Base-by-base conservation (phyloP, 345 rosid species). In the Aquilaria yunnanensis region DNA sequence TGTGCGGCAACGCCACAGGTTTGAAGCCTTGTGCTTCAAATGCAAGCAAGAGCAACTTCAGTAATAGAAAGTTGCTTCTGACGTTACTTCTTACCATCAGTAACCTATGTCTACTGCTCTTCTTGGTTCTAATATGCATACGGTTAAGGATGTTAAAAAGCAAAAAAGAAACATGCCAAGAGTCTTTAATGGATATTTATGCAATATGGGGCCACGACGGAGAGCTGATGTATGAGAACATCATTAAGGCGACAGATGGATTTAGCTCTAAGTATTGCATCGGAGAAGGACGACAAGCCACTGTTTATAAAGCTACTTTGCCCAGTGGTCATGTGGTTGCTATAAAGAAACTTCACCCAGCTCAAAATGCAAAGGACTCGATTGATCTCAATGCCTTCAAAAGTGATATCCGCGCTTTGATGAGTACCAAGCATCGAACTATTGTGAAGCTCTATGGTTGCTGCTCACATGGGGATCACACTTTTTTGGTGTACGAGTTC, bases 291-390 rank as follows among this genome's bases (percentile, higher is more conserved):
- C 60, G 61, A 45, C 54, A 29, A 1, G 57, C 57, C 12, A 12
- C 2, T 13, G 74, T 70, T 48, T 65, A 65, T 14, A 70, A 31
- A 48, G 74, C 54, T 41, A 29, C 2, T 4, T 33, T 70, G 1
- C 57, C 55, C 48, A 16, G 52, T 6, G 54, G 48, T 2, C 50
- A 41, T n/a, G 46, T 56, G 2, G 51, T 60, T 33, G 69, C 69
- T 30, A 57, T 70, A 10, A 70, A 70, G 53, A 70, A 61, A 37
- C 56, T 70, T 48, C 66, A 70, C 37, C 51, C 2, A 14, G 13
- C 14, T 37, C 43, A 37, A 16, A 16, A 16, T 16, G 23, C 0
- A 16, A 16, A 16, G 23, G 23, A 16, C 23, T 16, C 23, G 43
- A 68, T 45, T 30, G 32, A 11, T 12, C 23, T 12, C n/a, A 54